phyloP scores from a whole-genome alignment of 805 yeast species.

The Wickerhamiella sergipiensis region DNA sequence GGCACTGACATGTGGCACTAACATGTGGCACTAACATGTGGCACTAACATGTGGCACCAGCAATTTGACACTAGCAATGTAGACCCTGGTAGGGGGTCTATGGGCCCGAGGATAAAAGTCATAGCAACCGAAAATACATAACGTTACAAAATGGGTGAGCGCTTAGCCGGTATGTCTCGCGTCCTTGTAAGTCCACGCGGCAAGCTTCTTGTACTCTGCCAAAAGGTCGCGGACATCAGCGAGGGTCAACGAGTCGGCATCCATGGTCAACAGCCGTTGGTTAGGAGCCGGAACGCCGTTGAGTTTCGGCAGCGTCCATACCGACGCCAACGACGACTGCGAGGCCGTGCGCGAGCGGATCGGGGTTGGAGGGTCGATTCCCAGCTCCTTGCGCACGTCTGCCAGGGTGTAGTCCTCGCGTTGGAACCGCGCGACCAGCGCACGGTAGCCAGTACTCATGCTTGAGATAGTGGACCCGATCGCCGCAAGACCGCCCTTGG shows the following conservation, averaged over 20 bases:
- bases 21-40: too few species aligned
- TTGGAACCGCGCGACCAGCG: conserved; percentile 1
- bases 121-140: too few species aligned
- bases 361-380: conserved; percentile 1
- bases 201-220: conserved; percentile 27
- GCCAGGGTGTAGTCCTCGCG: conserved; percentile 2
- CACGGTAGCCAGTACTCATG: neutral
- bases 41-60: too few species aligned
- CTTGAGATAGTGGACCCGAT: neutral
- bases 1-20: too few species aligned
- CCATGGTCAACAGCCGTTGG: conserved; percentile 14
- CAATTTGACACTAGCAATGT: too few species aligned
- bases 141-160: neutral
- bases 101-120: too few species aligned
- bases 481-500: neutral
- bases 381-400: conserved; percentile 1
- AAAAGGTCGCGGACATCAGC: conserved; percentile 25
- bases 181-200: conserved; percentile 11
- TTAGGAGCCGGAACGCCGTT: conserved; percentile 7
- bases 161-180: neutral
- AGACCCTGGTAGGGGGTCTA: too few species aligned
- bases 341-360: neutral
- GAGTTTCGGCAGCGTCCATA: neutral
- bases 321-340: neutral
- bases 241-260: conserved; percentile 23